Conservation (phyloP, 2,329 filamentous ascomycete genomes). For the Dactylonectria macrodidyma region DNA sequence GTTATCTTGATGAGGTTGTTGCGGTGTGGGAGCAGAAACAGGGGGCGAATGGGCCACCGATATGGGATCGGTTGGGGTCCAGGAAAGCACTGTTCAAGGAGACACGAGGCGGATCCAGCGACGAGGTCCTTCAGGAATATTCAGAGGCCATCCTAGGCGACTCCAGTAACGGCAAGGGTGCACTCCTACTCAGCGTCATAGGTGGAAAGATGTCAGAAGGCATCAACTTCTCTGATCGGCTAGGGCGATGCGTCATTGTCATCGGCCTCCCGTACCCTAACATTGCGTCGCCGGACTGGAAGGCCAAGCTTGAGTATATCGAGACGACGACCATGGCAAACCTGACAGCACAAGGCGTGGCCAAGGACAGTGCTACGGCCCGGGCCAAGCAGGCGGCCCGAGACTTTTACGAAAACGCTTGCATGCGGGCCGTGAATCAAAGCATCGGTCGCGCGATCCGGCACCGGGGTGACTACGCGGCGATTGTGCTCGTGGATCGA, state of each 20-base stretch:
- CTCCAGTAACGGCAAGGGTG: conserved; percentile 66
- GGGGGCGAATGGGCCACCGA: conserved; percentile 50
- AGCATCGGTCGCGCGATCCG: conserved; percentile 94
- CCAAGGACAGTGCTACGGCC: conserved; percentile 46
- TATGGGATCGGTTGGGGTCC: conserved; percentile 72
- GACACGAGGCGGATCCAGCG: conserved; percentile 68
- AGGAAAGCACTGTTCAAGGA: conserved; percentile 77
- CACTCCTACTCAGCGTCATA: conserved; percentile 89
- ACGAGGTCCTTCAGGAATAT: conserved; percentile 83
- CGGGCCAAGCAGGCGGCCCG: conserved; percentile 72
- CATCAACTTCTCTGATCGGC: conserved; percentile 95
- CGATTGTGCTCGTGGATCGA: conserved; percentile 87
- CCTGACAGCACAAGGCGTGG: conserved; percentile 46
- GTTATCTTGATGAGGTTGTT: conserved; percentile 85
- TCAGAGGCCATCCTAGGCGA: conserved; percentile 74
- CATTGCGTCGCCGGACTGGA: conserved; percentile 90
- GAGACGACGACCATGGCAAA: conserved; percentile 70
- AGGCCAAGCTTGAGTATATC: conserved; percentile 90
- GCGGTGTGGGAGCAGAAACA: conserved; percentile 68
- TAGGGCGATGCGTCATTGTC: conserved; percentile 92
- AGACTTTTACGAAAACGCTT: conserved; percentile 94
- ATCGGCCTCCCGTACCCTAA: conserved; percentile 95
- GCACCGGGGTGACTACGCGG: conserved; percentile 89
- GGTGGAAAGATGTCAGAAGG: conserved; percentile 97
- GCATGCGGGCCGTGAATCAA: conserved; percentile 98